These are phyloP conservation scores for Stentor coeruleus DNA, from an alignment of 73 alveolate species.

Conservation along the genomic window DNA sequence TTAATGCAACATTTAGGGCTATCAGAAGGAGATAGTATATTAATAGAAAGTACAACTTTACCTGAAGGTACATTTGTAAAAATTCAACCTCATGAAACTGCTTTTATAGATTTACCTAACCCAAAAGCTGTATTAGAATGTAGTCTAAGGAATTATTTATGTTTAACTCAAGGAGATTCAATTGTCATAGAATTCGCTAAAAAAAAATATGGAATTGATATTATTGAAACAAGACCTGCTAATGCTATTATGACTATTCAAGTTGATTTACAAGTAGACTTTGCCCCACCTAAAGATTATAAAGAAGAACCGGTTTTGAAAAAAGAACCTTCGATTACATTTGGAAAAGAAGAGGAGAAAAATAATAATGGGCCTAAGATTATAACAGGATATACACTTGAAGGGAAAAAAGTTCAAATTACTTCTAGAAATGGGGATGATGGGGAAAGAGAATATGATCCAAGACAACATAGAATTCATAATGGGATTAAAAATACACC, in stretches of 20 bases:
- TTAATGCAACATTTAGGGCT: constrained; percentile 80
- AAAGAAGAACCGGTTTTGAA: constrained; percentile 61
- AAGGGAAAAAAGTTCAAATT: constrained; percentile 47
- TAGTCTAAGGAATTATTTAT: constrained; percentile 82
- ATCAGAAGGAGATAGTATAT: constrained; percentile 71
- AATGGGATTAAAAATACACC: constrained; percentile 51
- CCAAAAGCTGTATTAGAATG: constrained; percentile 93
- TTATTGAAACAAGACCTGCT: constrained; percentile 79
- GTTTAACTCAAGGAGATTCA: constrained; percentile 93
- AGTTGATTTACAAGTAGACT: constrained; percentile 93
- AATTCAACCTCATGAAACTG: constrained; percentile 92
- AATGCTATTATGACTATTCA: constrained; percentile 83
- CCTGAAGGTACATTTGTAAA: constrained; percentile 76
- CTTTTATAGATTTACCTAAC: constrained; percentile 86
- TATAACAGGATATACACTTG: constrained; percentile 58
- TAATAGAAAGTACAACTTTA: constrained; percentile 64
- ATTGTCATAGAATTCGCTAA: constrained; percentile 74
- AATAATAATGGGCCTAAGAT: constrained; percentile 59
- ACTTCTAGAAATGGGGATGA: constrained; percentile 54
- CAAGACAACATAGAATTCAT: constrained; percentile 78
- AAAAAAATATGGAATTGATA: constrained; percentile 75
- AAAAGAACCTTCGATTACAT: constrained; percentile 60
- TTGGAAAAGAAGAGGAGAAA: constrained; percentile 64
- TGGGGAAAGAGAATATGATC: constrained; percentile 86
- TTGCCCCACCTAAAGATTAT: constrained; percentile 91